Percentiles rank a stretch among this genome's conserved stretches.
Conservation (phyloP, 192 early-diverging fungal species). For the Coemansia sp. region DNA sequence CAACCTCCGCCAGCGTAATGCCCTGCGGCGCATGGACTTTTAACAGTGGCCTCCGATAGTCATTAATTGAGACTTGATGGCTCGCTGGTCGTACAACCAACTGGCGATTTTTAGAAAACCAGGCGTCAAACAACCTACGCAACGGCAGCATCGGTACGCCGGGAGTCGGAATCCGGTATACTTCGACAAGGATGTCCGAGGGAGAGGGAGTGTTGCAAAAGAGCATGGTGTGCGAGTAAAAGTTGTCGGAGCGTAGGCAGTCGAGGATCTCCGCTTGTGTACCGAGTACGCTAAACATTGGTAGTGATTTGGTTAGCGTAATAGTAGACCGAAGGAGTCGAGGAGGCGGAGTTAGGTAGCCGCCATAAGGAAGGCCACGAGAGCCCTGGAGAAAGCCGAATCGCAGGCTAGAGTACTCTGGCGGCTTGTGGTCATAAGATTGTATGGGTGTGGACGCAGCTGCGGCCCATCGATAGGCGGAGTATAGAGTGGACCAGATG, state of each 20-base stretch:
- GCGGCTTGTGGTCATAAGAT: slow-evolving; percentile 13
- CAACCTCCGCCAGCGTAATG: slow-evolving; percentile 38
- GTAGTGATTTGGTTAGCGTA: slow-evolving; percentile 15
- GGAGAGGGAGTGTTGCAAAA: slow-evolving; percentile 21
- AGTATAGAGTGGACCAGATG: slow-evolving; percentile 18
- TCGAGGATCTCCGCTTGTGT: slow-evolving; percentile 29
- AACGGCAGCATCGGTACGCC: slow-evolving; percentile 12
- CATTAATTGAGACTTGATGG: neutral
- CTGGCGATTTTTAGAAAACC: slow-evolving; percentile 30
- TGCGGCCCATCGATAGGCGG: slow-evolving; percentile 28
- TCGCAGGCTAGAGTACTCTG: slow-evolving; percentile 30
- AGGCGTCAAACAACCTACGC: slow-evolving; percentile 3
- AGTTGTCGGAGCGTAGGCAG: slow-evolving; percentile 14
- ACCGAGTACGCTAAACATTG: slow-evolving; percentile 40
- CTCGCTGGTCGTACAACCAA: slow-evolving; percentile 30
- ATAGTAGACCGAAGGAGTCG: slow-evolving; percentile 14
- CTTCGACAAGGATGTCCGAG: slow-evolving; percentile 16
- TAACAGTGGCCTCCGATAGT: slow-evolving; percentile 18
- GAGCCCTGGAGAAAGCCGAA: slow-evolving; percentile 44
- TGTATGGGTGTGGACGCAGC: neutral
- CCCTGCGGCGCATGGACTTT: slow-evolving; percentile 40
- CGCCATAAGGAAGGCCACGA: slow-evolving; percentile 35
- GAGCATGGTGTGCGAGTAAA: slow-evolving; percentile 19
- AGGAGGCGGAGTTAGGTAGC: slow-evolving; percentile 23
- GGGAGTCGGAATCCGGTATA: slow-evolving; percentile 4